These are phyloP conservation scores for Lasiosphaeria miniovina DNA, from an alignment of 495 filamentous ascomycete genomes.

Conservation along the genomic window DNA sequence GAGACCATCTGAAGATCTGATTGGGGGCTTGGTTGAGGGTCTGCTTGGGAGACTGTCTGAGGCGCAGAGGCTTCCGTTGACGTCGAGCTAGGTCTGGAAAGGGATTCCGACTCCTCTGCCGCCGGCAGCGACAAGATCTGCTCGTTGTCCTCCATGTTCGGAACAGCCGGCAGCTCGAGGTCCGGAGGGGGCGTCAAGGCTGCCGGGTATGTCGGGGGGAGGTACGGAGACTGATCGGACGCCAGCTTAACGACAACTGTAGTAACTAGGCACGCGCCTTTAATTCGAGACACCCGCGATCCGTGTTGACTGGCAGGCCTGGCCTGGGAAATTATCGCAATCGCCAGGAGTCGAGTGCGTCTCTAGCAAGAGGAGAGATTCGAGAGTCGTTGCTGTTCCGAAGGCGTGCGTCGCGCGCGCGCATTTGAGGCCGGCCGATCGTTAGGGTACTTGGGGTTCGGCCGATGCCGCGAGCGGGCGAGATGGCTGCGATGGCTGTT, in stretches of 20 bases:
- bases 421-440: background rate
- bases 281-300: background rate
- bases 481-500: background rate
- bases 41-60: conserved; percentile 21
- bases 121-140: conserved; percentile 33
- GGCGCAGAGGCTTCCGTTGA: conserved; percentile 34
- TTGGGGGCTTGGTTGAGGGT: no score
- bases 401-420: no score
- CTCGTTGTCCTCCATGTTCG: conserved; percentile 43
- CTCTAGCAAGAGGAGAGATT: no score
- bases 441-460: background rate
- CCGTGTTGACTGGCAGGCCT: background rate
- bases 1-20: no score
- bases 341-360: no score
- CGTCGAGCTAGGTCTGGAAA: conserved; percentile 49
- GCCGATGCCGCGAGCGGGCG: background rate
- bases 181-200: conserved; percentile 30
- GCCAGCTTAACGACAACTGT: conserved; percentile 29
- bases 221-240: conserved; percentile 33
- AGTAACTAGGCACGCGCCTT: background rate
- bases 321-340: background rate
- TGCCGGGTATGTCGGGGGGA: conserved; percentile 19
- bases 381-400: no score
- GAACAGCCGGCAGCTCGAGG: conserved; percentile 24
- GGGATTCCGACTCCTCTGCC: conserved; percentile 43